Base-by-base conservation (phyloP, 208 protist genomes). In the Blechomonas ayalai region DNA sequence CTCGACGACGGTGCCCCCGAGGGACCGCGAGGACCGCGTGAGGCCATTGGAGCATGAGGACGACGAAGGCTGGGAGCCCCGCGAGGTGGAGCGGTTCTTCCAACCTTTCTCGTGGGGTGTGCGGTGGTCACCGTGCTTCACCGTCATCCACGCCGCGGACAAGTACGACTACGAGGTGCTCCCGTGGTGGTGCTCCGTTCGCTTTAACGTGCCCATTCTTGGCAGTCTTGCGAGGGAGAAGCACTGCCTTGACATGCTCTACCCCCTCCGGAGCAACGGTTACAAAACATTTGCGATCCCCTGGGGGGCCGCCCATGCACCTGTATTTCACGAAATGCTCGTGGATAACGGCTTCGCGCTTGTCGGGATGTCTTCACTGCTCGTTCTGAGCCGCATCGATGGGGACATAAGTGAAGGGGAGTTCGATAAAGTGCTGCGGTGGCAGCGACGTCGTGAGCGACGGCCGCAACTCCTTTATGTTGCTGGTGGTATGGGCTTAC, bases 31-130 rank as follows among this genome's bases (percentile, higher is more conserved):
- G 8, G 13, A n/a, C 24, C 27, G 53, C 27, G 49, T 70, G 2
- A 64, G 75, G 5, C 81, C 76, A 16, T 25, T 29, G 0, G 79
- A 75, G 12, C 34, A 80, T 50, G 77, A 92, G 26, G 83, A 92
- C 48, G 65, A 77, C 34, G 83, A 92, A 41, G 83, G 79, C 18
- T 92, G 83, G 79, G 78, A 92, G 62, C 83, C 79, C 36, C 63
- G 73, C 12, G 78, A 82, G 48, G 58, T 77, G 32, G 70, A 79
- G 50, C 26, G 22, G 1, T 92, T 86, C 59, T 88, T 78, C 50
- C 83, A 92, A 59, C 83, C 83, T 27, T 88, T 86, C 54, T 92
- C 83, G 7, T 92, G 83, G 79, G 83, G 83, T n/a, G 78, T 92
- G 0, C 56, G 47, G n/a, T 61, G 77, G 25, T 87, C 77, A 9